Percentiles rank a stretch among this genome's conserved stretches.
Evolutionary conservation across 352 stramenopile genomes (phyloP).

Genomic region (Ophiocytium majus): DNA sequence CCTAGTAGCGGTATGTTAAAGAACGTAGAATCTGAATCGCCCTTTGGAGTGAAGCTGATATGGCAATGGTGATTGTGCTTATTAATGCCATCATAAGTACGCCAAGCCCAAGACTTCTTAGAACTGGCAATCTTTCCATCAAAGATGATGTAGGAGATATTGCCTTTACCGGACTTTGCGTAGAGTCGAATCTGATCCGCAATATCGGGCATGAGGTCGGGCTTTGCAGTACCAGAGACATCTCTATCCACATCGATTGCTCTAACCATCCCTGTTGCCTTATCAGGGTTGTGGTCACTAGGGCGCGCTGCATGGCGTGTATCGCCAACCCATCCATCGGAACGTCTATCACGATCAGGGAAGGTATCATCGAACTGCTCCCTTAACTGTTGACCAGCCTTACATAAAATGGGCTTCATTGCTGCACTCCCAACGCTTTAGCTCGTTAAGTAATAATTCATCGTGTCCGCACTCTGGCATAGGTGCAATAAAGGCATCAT

Average conservation of each 20-base stretch:
- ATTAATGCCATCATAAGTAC: constrained; percentile 15
- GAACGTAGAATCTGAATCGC: background rate
- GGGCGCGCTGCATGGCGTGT: background rate
- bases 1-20: constrained; percentile 8
- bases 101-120: constrained; percentile 15
- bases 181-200: background rate
- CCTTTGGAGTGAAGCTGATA: constrained; percentile 7
- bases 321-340: background rate
- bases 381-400: background rate
- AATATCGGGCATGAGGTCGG: constrained; percentile 6
- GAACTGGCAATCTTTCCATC: background rate
- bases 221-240: background rate
- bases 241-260: background rate
- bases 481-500: no score
- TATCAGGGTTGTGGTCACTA: background rate
- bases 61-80: constrained; percentile 10
- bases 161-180: background rate
- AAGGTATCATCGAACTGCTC: constrained; percentile 12
- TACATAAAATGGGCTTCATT: no score
- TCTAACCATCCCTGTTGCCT: background rate
- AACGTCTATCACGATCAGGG: constrained; percentile 7
- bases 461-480: no score
- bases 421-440: background rate
- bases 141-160: constrained; percentile 10
- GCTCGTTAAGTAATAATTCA: no score